Conservation (phyloP, 352 stramenopile genomes). For the Globisporangium paddicum region DNA sequence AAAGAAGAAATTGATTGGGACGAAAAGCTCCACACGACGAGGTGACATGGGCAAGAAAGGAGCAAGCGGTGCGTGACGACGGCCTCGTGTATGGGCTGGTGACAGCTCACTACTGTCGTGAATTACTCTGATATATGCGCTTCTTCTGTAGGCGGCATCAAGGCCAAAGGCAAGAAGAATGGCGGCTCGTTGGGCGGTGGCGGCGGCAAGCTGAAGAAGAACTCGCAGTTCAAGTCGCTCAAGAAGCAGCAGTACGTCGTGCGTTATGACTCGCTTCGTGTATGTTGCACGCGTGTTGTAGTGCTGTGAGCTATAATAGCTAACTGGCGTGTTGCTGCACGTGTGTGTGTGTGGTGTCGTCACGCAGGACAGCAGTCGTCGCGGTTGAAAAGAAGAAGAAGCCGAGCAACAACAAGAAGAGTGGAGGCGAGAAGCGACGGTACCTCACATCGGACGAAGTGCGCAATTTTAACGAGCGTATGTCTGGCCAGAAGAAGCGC, state of each 20-base stretch:
- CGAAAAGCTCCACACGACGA: conserved; percentile 10
- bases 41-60: conserved; percentile 47
- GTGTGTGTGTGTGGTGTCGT: neutral
- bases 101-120: neutral
- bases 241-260: conserved; percentile 50
- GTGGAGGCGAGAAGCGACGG: conserved; percentile 22
- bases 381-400: conserved; percentile 32
- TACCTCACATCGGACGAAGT: conserved; percentile 47
- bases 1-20: conserved; percentile 13
- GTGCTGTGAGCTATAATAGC: neutral
- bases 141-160: conserved; percentile 11
- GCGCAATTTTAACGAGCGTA: conserved; percentile 76
- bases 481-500: conserved; percentile 36
- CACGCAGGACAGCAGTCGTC: conserved; percentile 29
- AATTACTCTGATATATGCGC: neutral
- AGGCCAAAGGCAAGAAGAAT: conserved; percentile 20
- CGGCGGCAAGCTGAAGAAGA: conserved; percentile 54
- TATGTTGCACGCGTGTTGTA: neutral
- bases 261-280: neutral
- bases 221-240: conserved; percentile 58
- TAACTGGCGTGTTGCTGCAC: neutral
- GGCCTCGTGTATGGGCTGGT: no score
- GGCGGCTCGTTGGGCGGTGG: neutral
- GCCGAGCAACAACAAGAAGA: conserved; percentile 19
- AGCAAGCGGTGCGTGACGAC: conserved; percentile 12